Evolutionary conservation across 2,329 filamentous ascomycete species (phyloP).

Genomic region (Ophiocordyceps sinensis): DNA sequence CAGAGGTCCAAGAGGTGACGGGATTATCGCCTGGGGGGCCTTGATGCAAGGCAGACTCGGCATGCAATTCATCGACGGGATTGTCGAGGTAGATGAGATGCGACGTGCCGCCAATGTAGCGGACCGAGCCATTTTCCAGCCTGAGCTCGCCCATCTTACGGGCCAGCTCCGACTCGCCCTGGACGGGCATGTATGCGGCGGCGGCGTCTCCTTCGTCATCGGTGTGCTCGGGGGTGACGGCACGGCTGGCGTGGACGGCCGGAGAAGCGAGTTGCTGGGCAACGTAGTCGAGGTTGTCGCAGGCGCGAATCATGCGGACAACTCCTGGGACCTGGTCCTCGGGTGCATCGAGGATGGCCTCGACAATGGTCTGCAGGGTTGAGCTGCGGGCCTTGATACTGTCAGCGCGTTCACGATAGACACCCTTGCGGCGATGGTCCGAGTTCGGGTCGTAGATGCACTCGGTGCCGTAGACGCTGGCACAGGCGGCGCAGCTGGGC

Average conservation of each 20-base stretch:
- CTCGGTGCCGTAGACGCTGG: conserved; percentile 79
- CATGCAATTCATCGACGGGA: conserved; percentile 21
- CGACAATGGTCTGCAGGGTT: conserved; percentile 81
- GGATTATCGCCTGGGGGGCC: conserved; percentile 47
- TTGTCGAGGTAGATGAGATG: conserved; percentile 71
- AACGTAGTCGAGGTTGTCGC: conserved; percentile 49
- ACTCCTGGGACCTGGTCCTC: conserved; percentile 75
- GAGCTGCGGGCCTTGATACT: conserved; percentile 74
- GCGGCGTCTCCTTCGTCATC: conserved; percentile 23
- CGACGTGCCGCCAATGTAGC: conserved; percentile 88
- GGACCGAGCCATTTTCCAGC: conserved; percentile 72
- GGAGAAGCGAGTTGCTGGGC: conserved; percentile 38
- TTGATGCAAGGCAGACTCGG: conserved; percentile 29
- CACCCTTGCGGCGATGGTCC: conserved; percentile 89
- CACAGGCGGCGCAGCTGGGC: conserved; percentile 88
- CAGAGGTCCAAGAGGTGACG: conserved; percentile 73
- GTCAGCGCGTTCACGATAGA: conserved; percentile 89
- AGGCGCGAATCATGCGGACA: conserved; percentile 76
- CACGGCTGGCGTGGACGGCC: conserved; percentile 11
- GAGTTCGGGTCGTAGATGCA: conserved; percentile 95
- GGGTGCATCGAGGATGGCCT: conserved; percentile 80
- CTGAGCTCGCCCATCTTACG: conserved; percentile 88
- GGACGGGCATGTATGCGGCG: conserved; percentile 22
- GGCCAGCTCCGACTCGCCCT: conserved; percentile 66
- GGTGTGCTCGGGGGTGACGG: conserved; percentile 18